These are phyloP conservation scores for Scutellaria barbata DNA, from an alignment of 257 asterid genomes.

Conservation along the genomic window DNA sequence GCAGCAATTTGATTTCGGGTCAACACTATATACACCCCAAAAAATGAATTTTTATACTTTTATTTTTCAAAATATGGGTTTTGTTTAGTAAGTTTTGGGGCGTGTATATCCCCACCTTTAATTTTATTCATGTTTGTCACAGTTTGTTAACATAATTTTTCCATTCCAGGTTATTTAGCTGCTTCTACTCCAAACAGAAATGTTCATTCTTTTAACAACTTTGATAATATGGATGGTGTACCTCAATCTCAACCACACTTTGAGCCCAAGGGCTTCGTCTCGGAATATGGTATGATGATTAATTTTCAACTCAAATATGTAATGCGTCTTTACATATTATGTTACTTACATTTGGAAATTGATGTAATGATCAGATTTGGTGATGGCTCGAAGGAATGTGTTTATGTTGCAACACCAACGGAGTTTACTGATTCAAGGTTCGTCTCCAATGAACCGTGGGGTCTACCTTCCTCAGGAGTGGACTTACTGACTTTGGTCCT, in stretches of 20 bases:
- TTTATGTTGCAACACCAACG: slow-evolving; percentile 47
- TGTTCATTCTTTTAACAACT: slow-evolving; percentile 25
- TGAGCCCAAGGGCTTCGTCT: slow-evolving; percentile 29
- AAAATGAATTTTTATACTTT: too few species aligned
- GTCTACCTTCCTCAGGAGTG: slow-evolving; percentile 42
- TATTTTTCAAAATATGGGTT: too few species aligned
- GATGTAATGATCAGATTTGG: slow-evolving; percentile 39
- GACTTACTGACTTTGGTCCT: slow-evolving; percentile 33
- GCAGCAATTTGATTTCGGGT: slow-evolving; percentile 13
- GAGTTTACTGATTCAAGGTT: slow-evolving; percentile 30
- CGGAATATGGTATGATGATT: slow-evolving; percentile 49
- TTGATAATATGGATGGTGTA: slow-evolving; percentile 18
- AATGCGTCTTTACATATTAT: too few species aligned
- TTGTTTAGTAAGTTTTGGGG: too few species aligned
- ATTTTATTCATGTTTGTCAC: background rate
- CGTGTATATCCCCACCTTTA: too few species aligned
- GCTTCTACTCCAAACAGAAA: slow-evolving; percentile 38
- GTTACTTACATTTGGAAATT: background rate
- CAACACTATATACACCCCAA: too few species aligned
- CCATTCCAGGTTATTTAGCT: slow-evolving; percentile 43
- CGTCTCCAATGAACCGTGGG: slow-evolving; percentile 37
- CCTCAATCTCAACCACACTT: slow-evolving; percentile 26
- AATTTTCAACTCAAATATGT: background rate
- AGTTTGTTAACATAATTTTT: background rate
- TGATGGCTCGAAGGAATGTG: slow-evolving; percentile 56